These are phyloP conservation scores for Penstemon newberryi DNA, from an alignment of 257 asterid species.

Conservation along the genomic window DNA sequence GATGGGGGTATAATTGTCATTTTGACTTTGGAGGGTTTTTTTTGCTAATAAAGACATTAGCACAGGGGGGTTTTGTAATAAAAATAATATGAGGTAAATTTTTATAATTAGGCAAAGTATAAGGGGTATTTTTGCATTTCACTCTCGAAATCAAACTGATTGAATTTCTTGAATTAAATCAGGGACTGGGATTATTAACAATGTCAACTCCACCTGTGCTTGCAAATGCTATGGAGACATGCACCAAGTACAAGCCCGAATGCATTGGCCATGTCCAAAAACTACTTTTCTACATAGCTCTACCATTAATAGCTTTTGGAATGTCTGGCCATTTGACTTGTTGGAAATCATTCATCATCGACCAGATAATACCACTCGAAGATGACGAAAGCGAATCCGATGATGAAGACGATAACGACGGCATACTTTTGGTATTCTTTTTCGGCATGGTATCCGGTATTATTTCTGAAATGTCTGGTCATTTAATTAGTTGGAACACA, in stretches of 20 bases:
- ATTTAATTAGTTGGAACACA: too few species aligned
- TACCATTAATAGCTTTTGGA: slow-evolving; percentile 41
- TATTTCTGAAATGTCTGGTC: too few species aligned
- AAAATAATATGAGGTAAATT: too few species aligned
- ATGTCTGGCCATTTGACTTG: slow-evolving; percentile 38
- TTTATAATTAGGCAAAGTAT: too few species aligned
- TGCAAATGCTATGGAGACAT: not conserved
- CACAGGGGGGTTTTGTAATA: too few species aligned
- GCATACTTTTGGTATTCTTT: not conserved
- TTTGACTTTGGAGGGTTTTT: too few species aligned
- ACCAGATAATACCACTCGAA: slow-evolving; percentile 16
- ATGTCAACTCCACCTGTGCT: slow-evolving; percentile 21
- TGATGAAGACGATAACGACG: not conserved
- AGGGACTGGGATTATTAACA: slow-evolving; percentile 15
- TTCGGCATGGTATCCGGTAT: not conserved
- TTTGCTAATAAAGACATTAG: too few species aligned
- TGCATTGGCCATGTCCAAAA: slow-evolving; percentile 24
- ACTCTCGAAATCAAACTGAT: too few species aligned
- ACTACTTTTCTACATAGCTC: slow-evolving; percentile 30
- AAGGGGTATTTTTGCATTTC: too few species aligned
- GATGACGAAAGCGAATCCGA: too few species aligned
- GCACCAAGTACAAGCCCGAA: not conserved
- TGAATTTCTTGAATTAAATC: not conserved
- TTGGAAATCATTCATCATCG: slow-evolving; percentile 35
- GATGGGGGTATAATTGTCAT: too few species aligned